Percentiles rank a stretch among this genome's conserved stretches.
These are phyloP conservation scores for Cordyceps fumosorosea DNA, from an alignment of 2,329 filamentous ascomycete species.

Conservation along the genomic window DNA sequence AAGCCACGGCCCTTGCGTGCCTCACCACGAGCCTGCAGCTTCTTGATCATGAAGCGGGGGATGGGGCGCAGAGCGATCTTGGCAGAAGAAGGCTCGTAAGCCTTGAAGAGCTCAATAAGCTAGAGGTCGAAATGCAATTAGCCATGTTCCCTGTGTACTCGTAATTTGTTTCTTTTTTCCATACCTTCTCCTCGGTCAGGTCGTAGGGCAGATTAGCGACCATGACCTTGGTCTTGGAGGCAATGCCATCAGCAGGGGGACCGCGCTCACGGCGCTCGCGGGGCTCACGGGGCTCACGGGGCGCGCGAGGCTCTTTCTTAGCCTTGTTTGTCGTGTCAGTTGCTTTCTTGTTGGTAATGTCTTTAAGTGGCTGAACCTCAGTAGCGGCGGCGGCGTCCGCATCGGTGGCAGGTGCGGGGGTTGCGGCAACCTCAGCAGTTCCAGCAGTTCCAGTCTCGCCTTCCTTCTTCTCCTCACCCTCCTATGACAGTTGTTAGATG, in stretches of 20 bases:
- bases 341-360: constrained; percentile 52
- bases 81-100: constrained; percentile 85
- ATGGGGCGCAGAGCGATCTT: constrained; percentile 99
- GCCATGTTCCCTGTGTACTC: not conserved
- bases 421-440: constrained; percentile 22
- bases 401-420: constrained; percentile 34
- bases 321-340: constrained; percentile 56
- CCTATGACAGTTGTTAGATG: constrained; percentile 18
- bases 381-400: constrained; percentile 36
- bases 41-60: constrained; percentile 99
- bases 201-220: constrained; percentile 98
- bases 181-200: constrained; percentile 91
- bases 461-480: constrained; percentile 42
- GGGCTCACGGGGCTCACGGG: constrained; percentile 50
- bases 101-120: constrained; percentile 96
- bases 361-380: constrained; percentile 53
- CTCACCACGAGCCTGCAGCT: constrained; percentile 96
- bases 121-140: constrained; percentile 30
- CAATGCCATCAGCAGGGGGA: constrained; percentile 91
- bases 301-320: constrained; percentile 46
- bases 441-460: constrained; percentile 34
- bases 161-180: not conserved
- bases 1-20: constrained; percentile 98
- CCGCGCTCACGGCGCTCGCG: constrained; percentile 72
- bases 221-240: constrained; percentile 99